phyloP scores from a whole-genome alignment of 2,329 filamentous ascomycete genomes.

The Ceratocystis alfenasii region DNA sequence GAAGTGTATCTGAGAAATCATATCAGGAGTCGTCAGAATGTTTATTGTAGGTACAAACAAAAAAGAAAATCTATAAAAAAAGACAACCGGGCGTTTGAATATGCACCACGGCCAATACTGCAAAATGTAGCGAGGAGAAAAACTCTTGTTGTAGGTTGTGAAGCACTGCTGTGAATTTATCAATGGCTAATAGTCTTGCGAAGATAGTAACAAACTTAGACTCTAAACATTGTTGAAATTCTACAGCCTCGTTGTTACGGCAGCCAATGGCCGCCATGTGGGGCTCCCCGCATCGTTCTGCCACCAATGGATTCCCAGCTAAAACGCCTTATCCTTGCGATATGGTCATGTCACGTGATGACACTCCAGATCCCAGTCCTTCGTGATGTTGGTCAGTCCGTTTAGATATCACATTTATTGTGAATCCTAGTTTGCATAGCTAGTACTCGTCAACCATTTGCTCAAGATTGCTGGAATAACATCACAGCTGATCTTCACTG shows the following conservation, averaged over 20 bases:
- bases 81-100: background rate
- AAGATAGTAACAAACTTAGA: background rate
- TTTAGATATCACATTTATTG: no score
- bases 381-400: background rate
- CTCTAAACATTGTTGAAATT: background rate
- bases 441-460: background rate
- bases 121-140: background rate
- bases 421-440: background rate
- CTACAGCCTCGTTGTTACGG: background rate
- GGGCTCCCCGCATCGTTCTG: background rate
- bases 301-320: constrained; percentile 4
- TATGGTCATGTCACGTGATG: background rate
- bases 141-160: background rate
- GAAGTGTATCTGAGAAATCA: background rate
- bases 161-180: no score
- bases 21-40: constrained; percentile 1
- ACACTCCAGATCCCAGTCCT: background rate
- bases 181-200: no score
- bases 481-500: background rate
- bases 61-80: no score
- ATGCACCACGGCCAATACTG: background rate
- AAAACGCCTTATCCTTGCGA: constrained; percentile 1
- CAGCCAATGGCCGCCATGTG: background rate
- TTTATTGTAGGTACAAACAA: background rate
- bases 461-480: background rate